Base-by-base conservation (phyloP, 2,329 filamentous ascomycete genomes). In the Colletotrichum abscissum region DNA sequence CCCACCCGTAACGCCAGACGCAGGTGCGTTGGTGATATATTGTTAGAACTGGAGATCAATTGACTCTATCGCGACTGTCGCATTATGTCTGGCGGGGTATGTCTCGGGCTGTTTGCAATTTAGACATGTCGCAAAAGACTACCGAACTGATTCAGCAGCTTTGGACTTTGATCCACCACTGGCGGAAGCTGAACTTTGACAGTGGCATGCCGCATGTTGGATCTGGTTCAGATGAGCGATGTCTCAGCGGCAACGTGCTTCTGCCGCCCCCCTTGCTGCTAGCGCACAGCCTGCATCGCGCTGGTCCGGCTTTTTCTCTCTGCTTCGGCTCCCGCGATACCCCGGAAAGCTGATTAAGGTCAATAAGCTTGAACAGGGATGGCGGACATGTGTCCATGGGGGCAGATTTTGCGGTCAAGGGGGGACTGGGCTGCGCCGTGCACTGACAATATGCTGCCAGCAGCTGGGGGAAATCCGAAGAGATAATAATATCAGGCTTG, bases 1-100 rank as follows among this genome's bases (percentile, higher is more conserved):
- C 60, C 46, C 49, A 22, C 22, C 59, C 42, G 49, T 6, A 22
- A 35, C 57, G 52, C 55, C 55, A 60, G 59, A 65, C 60, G 16
- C 60, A 11, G 19, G 33, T 22, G 26, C 22, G 70, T 66, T 66
- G 55, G 60, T 62, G 46, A 66, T 66, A 70, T 70, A 65, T 65
- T 66, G 70, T 49, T 56, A 65, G 35, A 30, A 33, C 19, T 69
- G 66, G 59, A 60, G 54, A 64, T 54, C 11, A 26, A 33, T 58
- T 26, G 38, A n/a, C 22, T 30, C 9, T 49, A n/a, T 49, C 19
- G 16, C 42, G 42, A 28, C 9, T 42, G 42, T 38, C 28, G 59
- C 66, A 69, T 69, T 42, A 35, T 33, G 19, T 19, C 4, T 16
- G 19, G 54, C 59, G 66, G 63, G 55, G 57, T 49, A 26, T 42